These are phyloP conservation scores for Yamadazyma siamensis DNA, from an alignment of 1,139 yeast genomes.

Conservation along the genomic window DNA sequence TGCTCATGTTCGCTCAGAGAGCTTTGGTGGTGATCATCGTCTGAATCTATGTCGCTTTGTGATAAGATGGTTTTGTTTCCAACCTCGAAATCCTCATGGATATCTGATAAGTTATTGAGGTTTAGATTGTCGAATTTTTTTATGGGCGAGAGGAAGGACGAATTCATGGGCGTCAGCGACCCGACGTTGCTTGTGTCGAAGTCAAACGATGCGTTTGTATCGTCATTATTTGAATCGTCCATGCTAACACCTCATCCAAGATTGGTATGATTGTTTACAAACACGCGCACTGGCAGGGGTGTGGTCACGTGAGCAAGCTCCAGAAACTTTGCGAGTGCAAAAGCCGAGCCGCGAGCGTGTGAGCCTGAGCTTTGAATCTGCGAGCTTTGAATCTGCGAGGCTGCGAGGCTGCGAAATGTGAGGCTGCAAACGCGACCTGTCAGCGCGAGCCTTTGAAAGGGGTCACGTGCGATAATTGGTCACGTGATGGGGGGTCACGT, in stretches of 20 bases:
- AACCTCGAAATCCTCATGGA: conserved; percentile 12
- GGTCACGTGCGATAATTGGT: too few species aligned
- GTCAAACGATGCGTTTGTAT: conserved; percentile 13
- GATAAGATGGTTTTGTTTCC: conserved; percentile 17
- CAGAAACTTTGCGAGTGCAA: not conserved
- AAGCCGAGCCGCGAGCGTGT: not conserved
- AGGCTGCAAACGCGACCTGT: too few species aligned
- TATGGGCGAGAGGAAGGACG: conserved; percentile 37
- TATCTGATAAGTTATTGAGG: conserved; percentile 16
- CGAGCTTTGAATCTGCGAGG: too few species aligned
- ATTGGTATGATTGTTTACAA: conserved; percentile 7
- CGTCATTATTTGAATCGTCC: conserved; percentile 11
- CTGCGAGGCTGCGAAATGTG: too few species aligned
- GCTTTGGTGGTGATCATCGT: conserved; percentile 2
- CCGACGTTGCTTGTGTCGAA: conserved; percentile 12
- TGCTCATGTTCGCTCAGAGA: too few species aligned
- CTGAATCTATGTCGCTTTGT: not conserved
- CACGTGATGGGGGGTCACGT: too few species aligned
- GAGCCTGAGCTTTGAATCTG: too few species aligned
- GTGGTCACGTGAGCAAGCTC: not conserved
- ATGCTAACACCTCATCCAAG: conserved; percentile 2
- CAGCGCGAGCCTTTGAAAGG: too few species aligned
- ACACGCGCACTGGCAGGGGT: too few species aligned
- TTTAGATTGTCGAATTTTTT: conserved; percentile 30
- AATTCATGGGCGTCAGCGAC: conserved; percentile 16